Conservation (phyloP, 768 basidiomycete genomes). For the Exsudoporus frostii region DNA sequence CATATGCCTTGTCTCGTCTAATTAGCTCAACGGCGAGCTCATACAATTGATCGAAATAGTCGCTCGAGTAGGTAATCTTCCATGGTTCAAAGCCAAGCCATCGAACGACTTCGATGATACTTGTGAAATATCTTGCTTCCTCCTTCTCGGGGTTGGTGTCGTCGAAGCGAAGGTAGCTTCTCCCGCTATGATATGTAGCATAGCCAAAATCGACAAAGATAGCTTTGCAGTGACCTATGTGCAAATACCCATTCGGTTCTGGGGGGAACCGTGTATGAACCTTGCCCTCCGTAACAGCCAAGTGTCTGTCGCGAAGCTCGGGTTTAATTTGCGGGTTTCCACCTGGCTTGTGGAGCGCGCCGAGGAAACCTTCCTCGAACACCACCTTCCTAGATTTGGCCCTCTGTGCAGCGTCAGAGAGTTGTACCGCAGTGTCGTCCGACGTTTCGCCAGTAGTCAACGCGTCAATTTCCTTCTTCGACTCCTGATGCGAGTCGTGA, state of each 20-base stretch:
- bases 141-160: constrained; percentile 99
- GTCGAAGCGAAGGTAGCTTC: constrained; percentile 92
- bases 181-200: constrained; percentile 89
- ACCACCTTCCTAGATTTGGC: constrained; percentile 53
- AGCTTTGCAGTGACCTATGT: constrained; percentile 96
- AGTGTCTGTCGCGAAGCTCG: constrained; percentile 75
- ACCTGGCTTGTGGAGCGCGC: constrained; percentile 88
- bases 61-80: constrained; percentile 99
- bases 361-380: constrained; percentile 94
- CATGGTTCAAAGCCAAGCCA: constrained; percentile 99
- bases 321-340: constrained; percentile 86
- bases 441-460: constrained; percentile 2
- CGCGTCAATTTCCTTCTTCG: constrained; percentile 42
- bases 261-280: constrained; percentile 98
- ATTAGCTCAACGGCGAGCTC: constrained; percentile 87
- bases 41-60: constrained; percentile 88
- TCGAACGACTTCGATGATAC: constrained; percentile 89
- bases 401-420: constrained; percentile 36
- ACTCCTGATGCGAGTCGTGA: constrained; percentile 35
- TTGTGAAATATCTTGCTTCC: constrained; percentile 94
- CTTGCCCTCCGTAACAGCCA: constrained; percentile 72
- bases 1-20: constrained; percentile 87
- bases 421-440: constrained; percentile 24
- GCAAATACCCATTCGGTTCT: constrained; percentile 96
- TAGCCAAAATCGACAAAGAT: constrained; percentile 99